A percentile compares a stretch with the other conserved stretches of the same genome.
These are phyloP conservation scores for Moringa oleifera DNA, from an alignment of 345 rosid genomes.

Conservation along the genomic window DNA sequence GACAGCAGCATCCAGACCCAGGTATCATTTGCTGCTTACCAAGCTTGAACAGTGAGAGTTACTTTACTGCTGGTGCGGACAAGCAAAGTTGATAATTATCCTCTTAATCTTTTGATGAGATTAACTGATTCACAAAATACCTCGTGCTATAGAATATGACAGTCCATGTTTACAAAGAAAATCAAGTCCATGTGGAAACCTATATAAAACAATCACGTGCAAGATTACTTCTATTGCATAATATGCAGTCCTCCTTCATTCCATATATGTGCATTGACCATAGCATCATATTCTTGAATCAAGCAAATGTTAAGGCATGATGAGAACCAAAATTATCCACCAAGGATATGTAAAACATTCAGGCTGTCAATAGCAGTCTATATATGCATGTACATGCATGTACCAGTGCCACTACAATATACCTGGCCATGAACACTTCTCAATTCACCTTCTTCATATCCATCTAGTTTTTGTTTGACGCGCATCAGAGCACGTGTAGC, in stretches of 20 bases:
- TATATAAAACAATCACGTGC: neutral
- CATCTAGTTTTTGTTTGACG: slow-evolving; percentile 92
- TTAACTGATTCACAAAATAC: too few species aligned
- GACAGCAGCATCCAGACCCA: neutral
- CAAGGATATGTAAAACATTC: neutral
- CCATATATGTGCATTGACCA: too few species aligned
- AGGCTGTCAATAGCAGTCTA: neutral
- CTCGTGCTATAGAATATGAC: too few species aligned
- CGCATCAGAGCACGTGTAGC: slow-evolving; percentile 92
- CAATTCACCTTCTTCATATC: slow-evolving; percentile 94
- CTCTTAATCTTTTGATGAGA: too few species aligned
- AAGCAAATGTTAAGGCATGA: neutral
- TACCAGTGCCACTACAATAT: slow-evolving; percentile 8
- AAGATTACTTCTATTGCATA: neutral
- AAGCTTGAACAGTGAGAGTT: neutral
- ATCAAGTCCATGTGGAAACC: too few species aligned
- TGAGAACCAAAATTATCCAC: neutral
- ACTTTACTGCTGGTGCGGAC: neutral
- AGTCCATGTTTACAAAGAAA: neutral
- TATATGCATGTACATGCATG: neutral
- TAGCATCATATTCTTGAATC: neutral
- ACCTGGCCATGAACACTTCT: slow-evolving; percentile 97
- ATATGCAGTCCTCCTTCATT: neutral
- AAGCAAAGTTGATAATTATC: too few species aligned
- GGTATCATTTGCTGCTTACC: neutral